phyloP scores from a whole-genome alignment of 306 rosid species.

The peach (Prunus persica) region DNA sequence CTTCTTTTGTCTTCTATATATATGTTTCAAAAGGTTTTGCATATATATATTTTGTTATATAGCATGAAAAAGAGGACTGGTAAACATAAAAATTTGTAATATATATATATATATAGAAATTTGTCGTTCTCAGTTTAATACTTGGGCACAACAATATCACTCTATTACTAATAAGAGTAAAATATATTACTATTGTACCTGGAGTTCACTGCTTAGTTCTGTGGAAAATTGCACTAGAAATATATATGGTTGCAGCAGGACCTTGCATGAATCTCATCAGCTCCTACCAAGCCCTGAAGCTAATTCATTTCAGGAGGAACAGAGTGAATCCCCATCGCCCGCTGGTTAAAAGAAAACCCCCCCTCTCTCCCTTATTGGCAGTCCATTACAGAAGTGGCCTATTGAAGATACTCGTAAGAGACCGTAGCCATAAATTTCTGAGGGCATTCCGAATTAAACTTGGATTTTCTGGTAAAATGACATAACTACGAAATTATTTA shows the following conservation, averaged over 20 bases:
- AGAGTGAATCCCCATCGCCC: too few relatives aligned
- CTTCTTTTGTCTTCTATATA: constrained; percentile 6
- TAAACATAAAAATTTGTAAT: background rate
- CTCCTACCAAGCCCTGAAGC: background rate
- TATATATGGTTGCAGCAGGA: background rate
- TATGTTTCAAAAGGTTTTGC: background rate
- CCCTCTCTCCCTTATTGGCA: too few relatives aligned
- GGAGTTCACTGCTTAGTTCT: background rate
- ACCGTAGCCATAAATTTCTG: background rate
- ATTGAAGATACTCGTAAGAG: background rate
- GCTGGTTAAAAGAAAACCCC: too few relatives aligned
- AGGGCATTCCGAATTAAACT: background rate
- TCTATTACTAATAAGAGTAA: background rate
- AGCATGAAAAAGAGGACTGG: constrained; percentile 14
- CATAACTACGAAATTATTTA: background rate
- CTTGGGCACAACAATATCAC: background rate
- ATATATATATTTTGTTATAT: background rate
- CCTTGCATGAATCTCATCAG: background rate
- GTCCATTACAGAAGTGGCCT: too few relatives aligned
- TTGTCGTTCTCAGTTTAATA: background rate
- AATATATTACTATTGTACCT: background rate
- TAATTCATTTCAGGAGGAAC: too few relatives aligned
- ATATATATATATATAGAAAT: background rate
- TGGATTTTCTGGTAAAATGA: background rate
- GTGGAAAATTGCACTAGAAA: background rate